Base-by-base conservation (phyloP, 2,329 filamentous ascomycete genomes). In the Pseudophaeomoniella oleicola region DNA sequence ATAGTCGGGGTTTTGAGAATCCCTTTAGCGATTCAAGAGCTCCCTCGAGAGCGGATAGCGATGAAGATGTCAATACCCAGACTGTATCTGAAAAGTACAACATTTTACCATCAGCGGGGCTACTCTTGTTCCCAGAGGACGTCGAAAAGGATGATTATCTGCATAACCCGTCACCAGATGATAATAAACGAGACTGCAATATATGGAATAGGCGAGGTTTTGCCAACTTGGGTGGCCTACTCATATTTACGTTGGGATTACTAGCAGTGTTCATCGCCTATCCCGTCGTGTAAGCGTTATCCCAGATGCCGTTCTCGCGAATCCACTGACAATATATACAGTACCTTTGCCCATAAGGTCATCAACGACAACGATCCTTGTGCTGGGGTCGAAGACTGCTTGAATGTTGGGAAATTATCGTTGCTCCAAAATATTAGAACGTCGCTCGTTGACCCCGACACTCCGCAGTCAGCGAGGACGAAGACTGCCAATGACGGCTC, bases 61-160 rank as follows among this genome's bases (percentile, higher is more conserved):
- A 80, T 32, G 74, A 79, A 16, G 64, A 67, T 47, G 58, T 81
- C 37, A 82, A 80, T 48, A 82, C 77, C 0, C 77, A 82, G 57
- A 81, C 78, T 1, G 78, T 82, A 3, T 74, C 75, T 12, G 75
- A 81, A 49, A 82, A 82, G 54, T 82, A 78, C 55, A 81, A 80
- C 50, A 81, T 83, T 37, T 63, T 72, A 51, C 77, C 78, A 1
- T 77, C 74, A 2, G 71, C 75, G 11, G 75, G 75, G 4, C 56
- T 82, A 36, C 52, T 83, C 30, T 57, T 82, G 14, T 82, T 77
- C 46, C 78, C 78, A 1, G 75, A 81, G 51, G 78, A 82, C 49
- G 72, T 81, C 15, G 78, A 83, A 52, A 80, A 80, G 48, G 78
- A 83, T 50, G 78, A 83, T 49, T 78, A 72, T 44, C 50, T 83